These are phyloP conservation scores for Lolium rigidum DNA, from an alignment of 176 grass and related monocot species.

Conservation along the genomic window DNA sequence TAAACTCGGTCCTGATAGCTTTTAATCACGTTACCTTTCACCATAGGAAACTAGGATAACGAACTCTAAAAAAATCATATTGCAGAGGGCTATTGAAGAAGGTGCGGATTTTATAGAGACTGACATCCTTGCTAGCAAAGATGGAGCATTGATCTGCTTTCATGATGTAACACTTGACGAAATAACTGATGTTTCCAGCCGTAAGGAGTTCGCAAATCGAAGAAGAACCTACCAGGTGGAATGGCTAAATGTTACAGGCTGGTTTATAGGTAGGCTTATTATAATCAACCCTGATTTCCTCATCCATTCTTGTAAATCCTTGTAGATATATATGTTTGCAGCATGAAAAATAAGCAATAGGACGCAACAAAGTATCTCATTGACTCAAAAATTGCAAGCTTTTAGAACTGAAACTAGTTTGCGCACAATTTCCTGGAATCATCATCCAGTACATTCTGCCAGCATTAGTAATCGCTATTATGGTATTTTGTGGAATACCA, in stretches of 20 bases:
- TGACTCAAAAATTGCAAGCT: conserved; percentile 14
- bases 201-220: conserved; percentile 70
- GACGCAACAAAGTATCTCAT: not conserved
- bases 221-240: conserved; percentile 95
- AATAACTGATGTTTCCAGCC: conserved; percentile 72
- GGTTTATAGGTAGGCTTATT: conserved; percentile 76
- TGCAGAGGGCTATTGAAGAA: conserved; percentile 92
- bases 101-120: conserved; percentile 98
- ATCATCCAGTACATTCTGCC: not conserved
- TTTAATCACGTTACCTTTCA: conserved; percentile 13
- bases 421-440: not conserved
- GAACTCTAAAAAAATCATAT: conserved; percentile 6
- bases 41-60: not conserved
- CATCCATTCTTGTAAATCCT: conserved; percentile 22
- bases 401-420: conserved; percentile 9
- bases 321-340: not conserved
- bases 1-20: conserved; percentile 12
- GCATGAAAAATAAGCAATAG: too few relatives aligned
- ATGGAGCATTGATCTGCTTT: conserved; percentile 90
- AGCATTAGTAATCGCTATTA: not conserved
- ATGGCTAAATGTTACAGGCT: conserved; percentile 73
- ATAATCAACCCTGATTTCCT: conserved; percentile 20
- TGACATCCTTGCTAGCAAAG: conserved; percentile 90
- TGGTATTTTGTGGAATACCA: conserved; percentile 13
- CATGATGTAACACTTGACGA: conserved; percentile 93